Base-by-base conservation (phyloP, 1,139 yeast genomes). In the Entelexis paramagnoliae region DNA sequence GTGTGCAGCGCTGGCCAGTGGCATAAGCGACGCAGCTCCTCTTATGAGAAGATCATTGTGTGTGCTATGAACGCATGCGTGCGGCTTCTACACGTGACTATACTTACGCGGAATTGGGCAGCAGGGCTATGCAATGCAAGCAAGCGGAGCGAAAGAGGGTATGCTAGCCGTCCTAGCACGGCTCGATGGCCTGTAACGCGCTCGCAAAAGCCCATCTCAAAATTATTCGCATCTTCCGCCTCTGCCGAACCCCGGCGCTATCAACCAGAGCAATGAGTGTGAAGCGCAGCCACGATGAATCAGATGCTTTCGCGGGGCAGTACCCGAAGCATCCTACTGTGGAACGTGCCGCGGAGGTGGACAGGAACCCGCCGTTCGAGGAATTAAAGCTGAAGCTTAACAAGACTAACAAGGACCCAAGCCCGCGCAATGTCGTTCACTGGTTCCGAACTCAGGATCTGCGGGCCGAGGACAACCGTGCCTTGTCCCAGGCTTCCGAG, bases 371-470 rank as follows among this genome's bases (percentile, higher is more conserved):
- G 35, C 60, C 60, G 2, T 54, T 28, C 26, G 49, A 44, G 33
- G 29, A 33, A 16, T 43, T 57, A 33, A 20, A 28, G 5, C 45
- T 30, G 14, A 28, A 22, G 41, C 39, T 54, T 13, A 17, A 24
- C 40, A 16, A 24, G 10, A 14, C 35, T 2, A 4, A 8, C 4
- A 20, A 8, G 8, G 11, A 22, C 5, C 11, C 36, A 9, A 22
- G 20, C 14, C 34, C 46, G 9, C 44, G 42, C n/a, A 51, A 40
- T 35, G 66, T 72, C 6, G 68, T 73, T 17, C 78, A 74, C 57
- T 68, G 77, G 69, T 75, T 75, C 55, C 62, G 71, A 19, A 64
- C 68, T 24, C 51, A 46, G 39, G 80, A 76, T 55, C 60, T 75
- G 32, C 62, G 79, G 44, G 54, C 68, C 5, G 61, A 58, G 13